phyloP scores from a whole-genome alignment of 2,329 filamentous ascomycete genomes.

The Monosporascus sp. region DNA sequence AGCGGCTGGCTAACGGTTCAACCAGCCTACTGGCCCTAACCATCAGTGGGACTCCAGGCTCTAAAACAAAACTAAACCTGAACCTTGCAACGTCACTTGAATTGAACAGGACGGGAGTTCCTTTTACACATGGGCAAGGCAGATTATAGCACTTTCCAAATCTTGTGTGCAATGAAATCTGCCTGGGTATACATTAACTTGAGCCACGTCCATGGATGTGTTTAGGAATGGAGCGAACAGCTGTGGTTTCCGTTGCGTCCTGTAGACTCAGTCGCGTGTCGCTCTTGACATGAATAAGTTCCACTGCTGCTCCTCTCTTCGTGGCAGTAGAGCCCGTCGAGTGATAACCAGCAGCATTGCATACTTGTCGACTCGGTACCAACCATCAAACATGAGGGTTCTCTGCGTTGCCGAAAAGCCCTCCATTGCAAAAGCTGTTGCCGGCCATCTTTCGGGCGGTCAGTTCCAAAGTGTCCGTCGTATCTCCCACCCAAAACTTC shows the following conservation, averaged over 20 bases:
- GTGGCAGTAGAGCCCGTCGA: conserved; percentile 3
- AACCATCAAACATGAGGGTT: conserved; percentile 42
- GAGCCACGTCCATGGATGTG: not conserved
- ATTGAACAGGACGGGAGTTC: not conserved
- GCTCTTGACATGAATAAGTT: not conserved
- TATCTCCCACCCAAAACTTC: conserved; percentile 1
- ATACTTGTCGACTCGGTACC: conserved; percentile 8
- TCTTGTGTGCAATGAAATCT: not conserved
- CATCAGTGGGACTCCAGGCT: too few species aligned
- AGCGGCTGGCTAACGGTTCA: conserved; percentile 3
- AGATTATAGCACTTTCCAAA: not conserved
- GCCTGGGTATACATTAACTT: not conserved
- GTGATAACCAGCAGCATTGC: conserved; percentile 8
- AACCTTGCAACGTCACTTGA: not conserved
- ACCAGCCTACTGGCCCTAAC: too few species aligned
- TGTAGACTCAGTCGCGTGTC: not conserved
- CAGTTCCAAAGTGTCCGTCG: conserved; percentile 60
- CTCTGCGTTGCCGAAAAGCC: conserved; percentile 83
- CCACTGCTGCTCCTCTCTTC: conserved; percentile 2
- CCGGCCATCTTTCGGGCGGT: conserved; percentile 80
- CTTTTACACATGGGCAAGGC: not conserved
- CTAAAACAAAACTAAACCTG: too few species aligned
- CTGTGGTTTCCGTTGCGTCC: not conserved
- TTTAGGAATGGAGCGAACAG: not conserved
- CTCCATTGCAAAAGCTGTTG: conserved; percentile 92